A percentile compares a stretch with the other conserved stretches of the same genome.
These are phyloP conservation scores for Cladosporium sp. DNA, from an alignment of 2,329 filamentous ascomycete species.

Conservation along the genomic window DNA sequence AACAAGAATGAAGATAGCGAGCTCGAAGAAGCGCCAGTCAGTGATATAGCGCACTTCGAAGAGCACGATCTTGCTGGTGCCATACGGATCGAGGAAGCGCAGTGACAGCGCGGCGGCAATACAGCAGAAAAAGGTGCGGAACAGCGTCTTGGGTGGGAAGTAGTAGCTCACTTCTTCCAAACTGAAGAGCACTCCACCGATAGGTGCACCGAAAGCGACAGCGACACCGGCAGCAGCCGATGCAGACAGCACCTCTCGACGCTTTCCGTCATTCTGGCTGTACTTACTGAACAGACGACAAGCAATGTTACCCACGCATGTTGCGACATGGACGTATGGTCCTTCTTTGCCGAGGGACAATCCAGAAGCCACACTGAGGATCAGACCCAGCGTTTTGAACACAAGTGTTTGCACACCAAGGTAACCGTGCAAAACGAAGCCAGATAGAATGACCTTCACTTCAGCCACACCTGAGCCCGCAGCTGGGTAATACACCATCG, in stretches of 20 bases:
- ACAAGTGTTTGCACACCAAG: constrained; percentile 83
- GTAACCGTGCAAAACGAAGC: constrained; percentile 95
- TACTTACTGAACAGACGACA: constrained; percentile 96
- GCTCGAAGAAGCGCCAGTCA: constrained; percentile 94
- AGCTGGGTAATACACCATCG: constrained; percentile 93
- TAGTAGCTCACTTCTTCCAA: constrained; percentile 97
- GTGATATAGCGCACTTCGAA: constrained; percentile 89
- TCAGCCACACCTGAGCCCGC: constrained; percentile 96
- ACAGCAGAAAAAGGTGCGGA: constrained; percentile 97
- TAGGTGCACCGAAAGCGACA: constrained; percentile 89
- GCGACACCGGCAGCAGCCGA: constrained; percentile 89
- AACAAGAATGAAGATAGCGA: constrained; percentile 80
- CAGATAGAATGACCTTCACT: constrained; percentile 95
- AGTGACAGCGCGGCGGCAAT: constrained; percentile 85
- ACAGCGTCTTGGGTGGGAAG: constrained; percentile 95
- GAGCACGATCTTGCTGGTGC: constrained; percentile 92
- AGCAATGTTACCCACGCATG: constrained; percentile 91
- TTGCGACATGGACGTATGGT: constrained; percentile 95
- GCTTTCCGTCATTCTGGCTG: constrained; percentile 88
- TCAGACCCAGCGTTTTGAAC: constrained; percentile 79
- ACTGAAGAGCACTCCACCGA: constrained; percentile 87
- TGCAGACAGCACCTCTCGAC: constrained; percentile 90
- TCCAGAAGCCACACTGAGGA: constrained; percentile 88
- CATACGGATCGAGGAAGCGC: constrained; percentile 95
- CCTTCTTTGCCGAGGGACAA: constrained; percentile 93